Conservation (phyloP, 441 rosid genomes). For the Populus tomentosa region DNA sequence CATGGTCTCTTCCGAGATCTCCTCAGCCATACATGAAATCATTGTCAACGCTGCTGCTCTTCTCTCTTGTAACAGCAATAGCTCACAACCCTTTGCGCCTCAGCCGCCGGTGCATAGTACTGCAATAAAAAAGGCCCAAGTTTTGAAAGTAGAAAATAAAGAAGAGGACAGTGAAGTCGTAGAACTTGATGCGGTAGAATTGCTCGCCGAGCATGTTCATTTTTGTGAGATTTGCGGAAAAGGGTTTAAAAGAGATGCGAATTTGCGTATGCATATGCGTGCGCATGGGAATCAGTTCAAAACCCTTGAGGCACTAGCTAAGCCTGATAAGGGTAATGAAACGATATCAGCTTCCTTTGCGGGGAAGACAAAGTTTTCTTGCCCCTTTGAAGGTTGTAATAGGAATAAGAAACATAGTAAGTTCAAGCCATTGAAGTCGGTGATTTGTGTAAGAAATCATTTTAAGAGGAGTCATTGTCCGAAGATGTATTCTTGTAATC, state of each 20-base stretch:
- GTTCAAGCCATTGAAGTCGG: conserved; percentile 55
- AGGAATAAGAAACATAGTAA: conserved; percentile 45
- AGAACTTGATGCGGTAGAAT: conserved; percentile 60
- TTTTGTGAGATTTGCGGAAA: conserved; percentile 68
- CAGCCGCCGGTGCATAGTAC: not conserved
- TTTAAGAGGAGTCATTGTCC: conserved; percentile 79
- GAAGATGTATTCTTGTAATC: conserved; percentile 49
- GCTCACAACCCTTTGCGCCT: not conserved
- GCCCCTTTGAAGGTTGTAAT: no score
- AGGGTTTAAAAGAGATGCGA: conserved; percentile 73
- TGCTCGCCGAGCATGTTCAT: conserved; percentile 59
- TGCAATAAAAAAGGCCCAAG: not conserved
- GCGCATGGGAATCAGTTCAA: conserved; percentile 72
- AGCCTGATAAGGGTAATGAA: conserved; percentile 24
- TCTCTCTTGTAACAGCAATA: conserved; percentile 20
- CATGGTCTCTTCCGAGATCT: conserved; percentile 53
- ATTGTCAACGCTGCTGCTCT: conserved; percentile 60
- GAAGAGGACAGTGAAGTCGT: conserved; percentile 32
- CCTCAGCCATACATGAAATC: conserved; percentile 53
- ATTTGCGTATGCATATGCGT: conserved; percentile 71
- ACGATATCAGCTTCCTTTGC: not conserved
- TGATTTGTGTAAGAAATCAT: conserved; percentile 58
- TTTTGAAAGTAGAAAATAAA: conserved; percentile 10
- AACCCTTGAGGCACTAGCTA: conserved; percentile 53
- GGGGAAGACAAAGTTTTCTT: conserved; percentile 39